Evolutionary conservation across 768 basidiomycete species (phyloP), one percentile per base, ranked within the genome.

Genomic region (Boletus sp.): DNA sequence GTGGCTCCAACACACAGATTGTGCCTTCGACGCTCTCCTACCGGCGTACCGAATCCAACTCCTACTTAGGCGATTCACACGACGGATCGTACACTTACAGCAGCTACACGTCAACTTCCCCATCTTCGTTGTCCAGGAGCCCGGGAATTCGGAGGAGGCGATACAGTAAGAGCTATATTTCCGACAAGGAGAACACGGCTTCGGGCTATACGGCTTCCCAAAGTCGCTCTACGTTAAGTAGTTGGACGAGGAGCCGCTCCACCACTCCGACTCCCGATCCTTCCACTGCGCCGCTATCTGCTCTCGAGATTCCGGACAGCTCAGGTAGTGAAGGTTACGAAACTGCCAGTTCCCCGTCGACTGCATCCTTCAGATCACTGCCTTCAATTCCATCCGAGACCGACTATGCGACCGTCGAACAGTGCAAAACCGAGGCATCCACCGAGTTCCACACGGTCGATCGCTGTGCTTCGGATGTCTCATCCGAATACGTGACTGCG

Each of bases 311-410:
- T 5, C 70, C 58, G 1, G 71, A 66, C 7, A 64, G 62, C 30
- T 78, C 77, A 20, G 82, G 76, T 12, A 83, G 80, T 56, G 80
- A 79, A 8, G 81, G 80, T 2, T 87, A 84, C 59, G 72, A 78
- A 32, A 72, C 77, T 2, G 75, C 76, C 4, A 57, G 60, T 28
- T 72, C 80, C 5, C 77, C 80, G 1, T 80, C 81, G 8, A 75
- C 71, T 11, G 73, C 77, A 7, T 85, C 84, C 0, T 84, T 81
- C 68, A 76, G 75, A 54, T 85, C 84, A 6, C 69, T 85, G 54
- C 83, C 84, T 1, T 81, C 80, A 4, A 85, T 85, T 58, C 84
- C 84, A 12, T 84, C 82, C 1, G 77, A 80, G 50, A 79, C 76
- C 0, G 78, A 78, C 47, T 81, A 72, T 51, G 64, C 61, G 37